These are phyloP conservation scores for Coemansia sp. DNA, from an alignment of 192 early-diverging fungal genomes.

Conservation along the genomic window DNA sequence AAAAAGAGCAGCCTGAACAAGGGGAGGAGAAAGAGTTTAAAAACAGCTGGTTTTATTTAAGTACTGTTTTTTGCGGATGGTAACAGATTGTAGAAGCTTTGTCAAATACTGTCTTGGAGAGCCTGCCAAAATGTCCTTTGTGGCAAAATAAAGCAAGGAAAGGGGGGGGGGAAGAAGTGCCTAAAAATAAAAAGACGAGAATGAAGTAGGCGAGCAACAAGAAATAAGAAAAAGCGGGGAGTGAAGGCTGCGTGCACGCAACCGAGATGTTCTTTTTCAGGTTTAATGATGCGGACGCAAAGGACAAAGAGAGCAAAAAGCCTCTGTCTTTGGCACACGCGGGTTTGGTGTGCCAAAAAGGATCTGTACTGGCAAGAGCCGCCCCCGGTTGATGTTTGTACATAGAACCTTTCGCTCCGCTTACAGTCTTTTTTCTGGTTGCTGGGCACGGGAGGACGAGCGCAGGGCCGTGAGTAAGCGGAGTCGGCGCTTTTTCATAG, in stretches of 20 bases:
- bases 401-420: not conserved
- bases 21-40: not conserved
- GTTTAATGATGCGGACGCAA: not conserved
- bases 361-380: not conserved
- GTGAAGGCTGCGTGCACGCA: slow-evolving; percentile 1
- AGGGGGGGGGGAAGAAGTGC: slow-evolving; percentile 3
- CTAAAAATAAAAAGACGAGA: not conserved
- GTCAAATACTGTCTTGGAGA: too few species aligned
- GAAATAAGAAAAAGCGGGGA: not conserved
- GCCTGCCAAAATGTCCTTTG: not conserved
- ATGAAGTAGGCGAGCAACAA: not conserved
- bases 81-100: too few species aligned
- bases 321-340: not conserved
- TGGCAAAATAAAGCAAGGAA: not conserved
- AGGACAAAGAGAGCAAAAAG: not conserved
- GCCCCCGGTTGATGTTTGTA: not conserved
- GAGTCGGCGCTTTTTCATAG: not conserved
- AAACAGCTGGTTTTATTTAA: not conserved
- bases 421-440: not conserved
- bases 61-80: not conserved
- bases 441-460: not conserved
- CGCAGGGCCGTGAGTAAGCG: not conserved
- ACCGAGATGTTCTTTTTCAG: not conserved
- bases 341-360: not conserved
- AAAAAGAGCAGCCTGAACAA: not conserved